Percentiles rank a stretch among this genome's conserved stretches.
phyloP scores from a whole-genome alignment of 805 yeast species.

The Huiozyma sinensis region DNA sequence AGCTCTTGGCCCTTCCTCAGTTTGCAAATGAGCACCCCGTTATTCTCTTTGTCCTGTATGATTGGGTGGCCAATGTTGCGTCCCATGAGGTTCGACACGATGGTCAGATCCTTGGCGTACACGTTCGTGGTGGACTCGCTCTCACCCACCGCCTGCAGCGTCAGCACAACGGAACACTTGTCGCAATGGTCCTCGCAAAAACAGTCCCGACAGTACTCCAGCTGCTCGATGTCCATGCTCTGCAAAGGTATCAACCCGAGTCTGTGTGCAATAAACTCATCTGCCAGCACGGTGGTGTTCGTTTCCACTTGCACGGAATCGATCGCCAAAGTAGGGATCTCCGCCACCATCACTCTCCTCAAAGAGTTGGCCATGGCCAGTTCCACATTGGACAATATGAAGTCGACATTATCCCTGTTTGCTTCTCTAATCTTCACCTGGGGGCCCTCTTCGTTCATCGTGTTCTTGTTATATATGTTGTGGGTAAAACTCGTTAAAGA shows the following conservation, averaged over 20 bases:
- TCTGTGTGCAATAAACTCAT: slow-evolving; percentile 91
- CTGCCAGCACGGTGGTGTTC: slow-evolving; percentile 91
- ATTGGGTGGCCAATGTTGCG: slow-evolving; percentile 70
- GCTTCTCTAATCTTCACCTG: slow-evolving; percentile 82
- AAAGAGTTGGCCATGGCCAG: slow-evolving; percentile 84
- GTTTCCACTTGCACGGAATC: slow-evolving; percentile 90
- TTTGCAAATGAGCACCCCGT: slow-evolving; percentile 87
- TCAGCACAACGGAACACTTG: slow-evolving; percentile 82
- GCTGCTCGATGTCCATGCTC: slow-evolving; percentile 70
- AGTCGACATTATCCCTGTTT: slow-evolving; percentile 79
- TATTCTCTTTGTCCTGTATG: slow-evolving; percentile 59
- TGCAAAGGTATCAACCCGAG: slow-evolving; percentile 85
- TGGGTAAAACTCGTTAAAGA: neutral
- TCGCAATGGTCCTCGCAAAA: slow-evolving; percentile 97
- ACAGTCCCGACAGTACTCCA: slow-evolving; percentile 88
- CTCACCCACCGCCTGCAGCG: slow-evolving; percentile 80
- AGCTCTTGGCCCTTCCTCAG: slow-evolving; percentile 88
- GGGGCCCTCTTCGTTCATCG: slow-evolving; percentile 38
- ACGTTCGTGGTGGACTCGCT: slow-evolving; percentile 81
- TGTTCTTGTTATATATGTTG: neutral
- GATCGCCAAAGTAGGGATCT: slow-evolving; percentile 92
- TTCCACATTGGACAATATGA: slow-evolving; percentile 79
- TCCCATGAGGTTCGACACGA: slow-evolving; percentile 31
- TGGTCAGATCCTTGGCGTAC: slow-evolving; percentile 69
- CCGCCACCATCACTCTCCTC: slow-evolving; percentile 87